These are phyloP conservation scores for Pinus tabuliformis DNA, from an alignment of 75 land plant genomes.

Conservation along the genomic window DNA sequence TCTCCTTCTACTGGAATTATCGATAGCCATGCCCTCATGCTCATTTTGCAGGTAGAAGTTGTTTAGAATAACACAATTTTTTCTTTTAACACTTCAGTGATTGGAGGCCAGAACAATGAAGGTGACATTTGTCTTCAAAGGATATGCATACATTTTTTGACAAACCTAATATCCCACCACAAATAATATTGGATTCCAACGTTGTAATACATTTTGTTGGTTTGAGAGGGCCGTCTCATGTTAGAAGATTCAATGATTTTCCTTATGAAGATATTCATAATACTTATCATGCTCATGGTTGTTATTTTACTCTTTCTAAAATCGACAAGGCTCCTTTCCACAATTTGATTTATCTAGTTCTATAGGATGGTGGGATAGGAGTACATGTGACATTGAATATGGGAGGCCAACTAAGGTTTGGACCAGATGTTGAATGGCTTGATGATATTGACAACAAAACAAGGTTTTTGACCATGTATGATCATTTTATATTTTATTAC, in stretches of 20 bases:
- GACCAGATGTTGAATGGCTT: conserved; percentile 99
- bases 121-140: conserved; percentile 39
- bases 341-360: conserved; percentile 88
- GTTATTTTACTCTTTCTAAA: conserved; percentile 75
- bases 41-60: conserved; percentile 98
- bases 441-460: conserved; percentile 39
- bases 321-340: conserved; percentile 54
- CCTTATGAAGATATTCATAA: conserved; percentile 27
- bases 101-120: conserved; percentile 51
- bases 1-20: too few relatives aligned
- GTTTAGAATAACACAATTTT: conserved; percentile 62
- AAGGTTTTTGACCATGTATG: conserved; percentile 53
- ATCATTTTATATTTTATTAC: not conserved
- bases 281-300: conserved; percentile 75
- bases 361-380: conserved; percentile 95
- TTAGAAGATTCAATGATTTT: conserved; percentile 59
- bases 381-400: conserved; percentile 92
- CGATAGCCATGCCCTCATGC: too few relatives aligned
- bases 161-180: conserved; percentile 26
- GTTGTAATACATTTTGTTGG: conserved; percentile 83
- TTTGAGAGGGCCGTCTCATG: conserved; percentile 59
- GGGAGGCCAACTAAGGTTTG: conserved; percentile 81
- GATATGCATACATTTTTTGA: conserved; percentile 22
- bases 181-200: conserved; percentile 59
- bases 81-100: conserved; percentile 74